Base-by-base conservation (phyloP, 257 asterid genomes). In the Thymus quinquecostatus region DNA sequence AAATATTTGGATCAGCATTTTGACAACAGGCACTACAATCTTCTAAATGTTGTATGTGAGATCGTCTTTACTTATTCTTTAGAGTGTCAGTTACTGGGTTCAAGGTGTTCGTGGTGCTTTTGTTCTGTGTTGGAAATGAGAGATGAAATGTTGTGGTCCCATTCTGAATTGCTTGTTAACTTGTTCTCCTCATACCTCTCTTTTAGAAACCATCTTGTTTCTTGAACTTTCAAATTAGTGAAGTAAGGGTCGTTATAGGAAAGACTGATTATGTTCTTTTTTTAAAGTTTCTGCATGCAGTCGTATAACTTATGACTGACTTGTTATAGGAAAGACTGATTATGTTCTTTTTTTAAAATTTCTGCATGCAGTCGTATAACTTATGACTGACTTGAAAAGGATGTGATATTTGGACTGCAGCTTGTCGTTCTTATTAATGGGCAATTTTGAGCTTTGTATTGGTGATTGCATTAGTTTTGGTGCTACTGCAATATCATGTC, bases 1-100 rank as follows among this genome's bases (percentile, higher is more conserved):
- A 88, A 83, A 36, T 87, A 72, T 81, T 80, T 93, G 78, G 98
- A 93, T 82, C 95, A 87, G 77, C 98, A 93, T 89, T 91, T 93
- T 82, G 98, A 91, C 84, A 91, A 80, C 86, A 81, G 96, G 77
- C 98, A 93, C 84, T 62, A 60, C 78, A 86, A 93, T 85, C 98
- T 93, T 73, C 87, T 93, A 40, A 84, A 91, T 76, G 82, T 54
- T 75, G 98, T 93, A 91, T 21, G 92, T 81, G 30, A 55, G 47
- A 48, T 47, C 66, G 60, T 73, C 78, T 62, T 64, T 76, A 40
- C 57, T 50, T 72, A 41, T 50, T 60, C 32, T 47, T 27, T 44
- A 40, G 48, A 68, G n/a, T 49, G 66, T 43, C 56, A 54, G 70
- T 58, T 53, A 60, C 55, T 33, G 47, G 57, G 66, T 70, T 70